A percentile compares a stretch with the other conserved stretches of the same genome.
These are phyloP conservation scores for Suillus brevipes DNA, from an alignment of 768 basidiomycete species.

Conservation along the genomic window DNA sequence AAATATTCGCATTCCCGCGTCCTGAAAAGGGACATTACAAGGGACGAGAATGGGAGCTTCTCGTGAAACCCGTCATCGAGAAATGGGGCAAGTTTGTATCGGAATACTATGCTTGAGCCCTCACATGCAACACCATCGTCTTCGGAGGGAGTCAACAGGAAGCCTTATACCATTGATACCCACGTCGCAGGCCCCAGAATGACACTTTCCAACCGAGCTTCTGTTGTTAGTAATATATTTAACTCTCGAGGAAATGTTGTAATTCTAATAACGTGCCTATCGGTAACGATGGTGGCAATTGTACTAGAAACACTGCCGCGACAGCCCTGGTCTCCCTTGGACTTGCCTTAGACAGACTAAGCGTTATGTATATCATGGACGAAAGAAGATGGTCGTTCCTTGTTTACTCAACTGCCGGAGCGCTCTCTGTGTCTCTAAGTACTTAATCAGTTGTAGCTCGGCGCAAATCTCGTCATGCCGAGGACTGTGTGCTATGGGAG, in stretches of 20 bases:
- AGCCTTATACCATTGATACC: neutral
- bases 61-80: slow-evolving; percentile 76
- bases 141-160: neutral
- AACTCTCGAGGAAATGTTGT: neutral
- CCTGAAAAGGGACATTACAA: slow-evolving; percentile 51
- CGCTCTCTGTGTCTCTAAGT: neutral
- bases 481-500: neutral
- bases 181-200: neutral
- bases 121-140: neutral
- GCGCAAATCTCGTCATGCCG: neutral
- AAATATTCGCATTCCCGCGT: slow-evolving; percentile 75
- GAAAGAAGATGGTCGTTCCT: neutral
- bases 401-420: neutral
- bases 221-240: neutral
- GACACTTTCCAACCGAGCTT: neutral
- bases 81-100: slow-evolving; percentile 72
- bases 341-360: neutral
- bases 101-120: slow-evolving; percentile 30
- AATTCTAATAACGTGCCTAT: neutral
- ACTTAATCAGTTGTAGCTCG: neutral
- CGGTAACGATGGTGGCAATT: neutral
- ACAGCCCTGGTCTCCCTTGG: neutral
- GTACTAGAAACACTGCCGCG: neutral
- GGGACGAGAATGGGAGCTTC: slow-evolving; percentile 70
- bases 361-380: neutral